Evolutionary conservation across 164 flowering plant species (phyloP), one percentile per base, ranked within the genome.

Genomic region (Vitis rotundifolia): DNA sequence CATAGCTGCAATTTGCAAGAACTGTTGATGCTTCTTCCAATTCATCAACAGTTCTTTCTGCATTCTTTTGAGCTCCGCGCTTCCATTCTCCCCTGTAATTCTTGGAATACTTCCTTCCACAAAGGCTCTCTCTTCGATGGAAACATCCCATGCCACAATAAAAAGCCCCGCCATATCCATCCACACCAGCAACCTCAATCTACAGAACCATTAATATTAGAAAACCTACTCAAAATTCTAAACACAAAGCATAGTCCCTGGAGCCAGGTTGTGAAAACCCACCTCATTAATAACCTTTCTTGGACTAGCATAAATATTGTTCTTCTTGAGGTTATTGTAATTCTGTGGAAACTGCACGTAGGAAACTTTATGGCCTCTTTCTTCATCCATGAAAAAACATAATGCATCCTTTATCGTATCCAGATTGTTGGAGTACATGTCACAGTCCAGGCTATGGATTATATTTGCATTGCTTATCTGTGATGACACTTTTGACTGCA

Each of bases 301-400:
- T 1, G 71, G 18, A 63, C 55, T 63, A 15, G 78, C 80, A 66
- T 92, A 92, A 1, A 86, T 2, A n/a, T 90, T 92, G 68, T 89
- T 84, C 74, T 75, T 78, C 10, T 86, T 85, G 49, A 84, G 11
- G 29, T 92, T 90, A 13, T 73, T 67, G 62, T 73, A 90, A 11
- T 63, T 70, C 71, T 92, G 97, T 3, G 97, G 95, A 66, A 71
- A 84, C 75, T 90, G 96, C 69, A 90, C 92, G 49, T 61, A 92
- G 19, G 86, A 90, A 49, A 86, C 71, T 31, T 82, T 84, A 52
- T 76, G 78, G 55, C 96, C 88, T 55, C 72, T 77, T 49, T 76
- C 71, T 73, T 88, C 96, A 71, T 92, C 94, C 89, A 89, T 76
- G 77, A 92, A 85, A 68, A 89, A 89, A 73, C 95, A 92, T n/a